These are phyloP conservation scores for Agroathelia rolfsii DNA, from an alignment of 1,284 basidiomycete genomes.

Conservation along the genomic window DNA sequence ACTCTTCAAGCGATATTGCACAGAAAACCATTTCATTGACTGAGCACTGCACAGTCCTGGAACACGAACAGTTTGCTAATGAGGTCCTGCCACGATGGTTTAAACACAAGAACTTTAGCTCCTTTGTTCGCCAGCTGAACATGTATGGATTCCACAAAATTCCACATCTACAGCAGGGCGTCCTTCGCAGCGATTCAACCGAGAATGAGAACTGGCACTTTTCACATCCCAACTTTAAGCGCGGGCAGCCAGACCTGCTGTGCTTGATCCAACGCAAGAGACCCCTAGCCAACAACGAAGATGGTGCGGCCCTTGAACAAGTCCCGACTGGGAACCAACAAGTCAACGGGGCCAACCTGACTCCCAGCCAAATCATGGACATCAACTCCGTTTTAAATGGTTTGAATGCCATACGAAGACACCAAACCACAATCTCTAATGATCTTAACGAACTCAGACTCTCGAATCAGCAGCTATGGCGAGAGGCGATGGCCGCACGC, in stretches of 20 bases:
- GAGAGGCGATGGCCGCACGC: constrained; percentile 76
- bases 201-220: constrained; percentile 93
- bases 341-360: constrained; percentile 14
- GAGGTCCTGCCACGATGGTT: constrained; percentile 91
- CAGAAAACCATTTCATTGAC: constrained; percentile 7
- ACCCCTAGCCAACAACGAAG: constrained; percentile 24
- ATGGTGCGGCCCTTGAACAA: constrained; percentile 18
- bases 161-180: constrained; percentile 92
- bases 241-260: constrained; percentile 86
- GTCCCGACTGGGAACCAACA: constrained; percentile 10
- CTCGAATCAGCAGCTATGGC: constrained; percentile 87
- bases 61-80: constrained; percentile 87
- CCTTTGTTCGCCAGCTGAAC: constrained; percentile 93
- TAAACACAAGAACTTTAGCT: constrained; percentile 92
- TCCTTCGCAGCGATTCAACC: constrained; percentile 71
- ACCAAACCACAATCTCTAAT: constrained; percentile 82
- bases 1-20: constrained; percentile 6
- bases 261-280: constrained; percentile 81
- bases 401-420: constrained; percentile 82
- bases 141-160: constrained; percentile 98
- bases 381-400: constrained; percentile 72
- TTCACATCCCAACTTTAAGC: constrained; percentile 81
- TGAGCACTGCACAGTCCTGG: constrained; percentile 56
- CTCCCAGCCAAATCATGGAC: constrained; percentile 53
- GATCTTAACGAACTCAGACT: constrained; percentile 85